Conservation (phyloP, 768 basidiomycete genomes). For the Suillus sp. region DNA sequence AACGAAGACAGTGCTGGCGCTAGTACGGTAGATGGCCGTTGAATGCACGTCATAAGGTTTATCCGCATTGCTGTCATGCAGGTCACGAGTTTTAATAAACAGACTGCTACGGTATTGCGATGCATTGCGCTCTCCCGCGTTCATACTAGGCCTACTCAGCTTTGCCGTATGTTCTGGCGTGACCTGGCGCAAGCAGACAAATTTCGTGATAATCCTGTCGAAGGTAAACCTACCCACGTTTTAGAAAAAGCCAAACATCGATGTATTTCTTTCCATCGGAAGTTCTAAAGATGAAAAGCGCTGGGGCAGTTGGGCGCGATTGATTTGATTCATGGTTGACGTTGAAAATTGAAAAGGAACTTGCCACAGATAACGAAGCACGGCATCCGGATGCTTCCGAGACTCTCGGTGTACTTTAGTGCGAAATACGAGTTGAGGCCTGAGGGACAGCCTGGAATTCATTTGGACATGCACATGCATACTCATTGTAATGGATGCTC, state of each 20-base stretch:
- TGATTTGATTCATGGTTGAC: no score
- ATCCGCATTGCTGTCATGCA: neutral
- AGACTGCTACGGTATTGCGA: neutral
- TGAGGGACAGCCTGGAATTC: neutral
- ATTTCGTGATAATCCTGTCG: no score
- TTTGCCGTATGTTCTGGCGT: neutral
- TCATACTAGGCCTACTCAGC: neutral
- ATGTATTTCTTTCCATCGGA: no score
- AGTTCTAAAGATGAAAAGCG: no score
- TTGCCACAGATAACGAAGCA: no score
- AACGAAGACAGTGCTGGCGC: neutral
- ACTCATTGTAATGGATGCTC: neutral
- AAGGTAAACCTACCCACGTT: no score
- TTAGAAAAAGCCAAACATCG: no score
- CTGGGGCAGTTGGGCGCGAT: no score
- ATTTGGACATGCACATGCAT: neutral
- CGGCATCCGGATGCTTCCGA: no score
- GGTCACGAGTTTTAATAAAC: neutral
- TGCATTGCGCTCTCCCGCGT: neutral
- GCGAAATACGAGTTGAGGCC: no score
- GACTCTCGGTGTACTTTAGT: no score
- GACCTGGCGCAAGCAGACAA: neutral
- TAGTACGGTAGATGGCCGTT: neutral
- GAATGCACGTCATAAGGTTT: neutral
- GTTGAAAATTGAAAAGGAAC: no score